phyloP scores from a whole-genome alignment of 225 moss, liverwort and hornwort genomes.

The Physcomitrellopsis africana region DNA sequence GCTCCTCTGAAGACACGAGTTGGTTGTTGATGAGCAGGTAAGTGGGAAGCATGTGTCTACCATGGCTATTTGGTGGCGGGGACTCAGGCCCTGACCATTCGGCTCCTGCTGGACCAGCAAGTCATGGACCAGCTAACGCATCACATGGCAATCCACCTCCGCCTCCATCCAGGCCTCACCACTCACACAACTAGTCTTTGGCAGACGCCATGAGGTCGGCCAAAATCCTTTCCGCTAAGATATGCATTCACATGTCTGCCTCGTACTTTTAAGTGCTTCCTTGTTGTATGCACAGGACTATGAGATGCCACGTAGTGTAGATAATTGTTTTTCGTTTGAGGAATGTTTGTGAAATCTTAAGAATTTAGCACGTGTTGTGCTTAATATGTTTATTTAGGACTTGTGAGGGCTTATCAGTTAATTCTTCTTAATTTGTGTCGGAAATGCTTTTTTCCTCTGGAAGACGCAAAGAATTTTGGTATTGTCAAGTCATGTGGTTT shows the following conservation, averaged over 20 bases:
- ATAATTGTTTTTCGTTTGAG: neutral
- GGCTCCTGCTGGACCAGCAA: slow-evolving; percentile 45
- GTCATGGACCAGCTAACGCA: slow-evolving; percentile 51
- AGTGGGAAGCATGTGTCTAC: slow-evolving; percentile 53
- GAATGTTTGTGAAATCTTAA: neutral
- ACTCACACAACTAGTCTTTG: slow-evolving; percentile 42
- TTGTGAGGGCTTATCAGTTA: neutral
- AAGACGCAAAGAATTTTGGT: neutral
- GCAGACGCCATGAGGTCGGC: slow-evolving; percentile 3
- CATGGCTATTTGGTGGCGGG: slow-evolving; percentile 61
- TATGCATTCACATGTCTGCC: slow-evolving; percentile 13
- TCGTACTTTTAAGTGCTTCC: neutral
- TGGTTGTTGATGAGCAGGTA: slow-evolving; percentile 14
- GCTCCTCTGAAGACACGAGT: neutral
- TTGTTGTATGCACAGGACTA: neutral
- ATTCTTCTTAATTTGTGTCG: neutral
- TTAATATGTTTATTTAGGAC: neutral
- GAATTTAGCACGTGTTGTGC: neutral
- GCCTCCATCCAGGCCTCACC: slow-evolving; percentile 59
- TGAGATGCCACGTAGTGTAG: too few relatives aligned
- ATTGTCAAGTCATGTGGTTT: neutral
- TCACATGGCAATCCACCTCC: slow-evolving; percentile 44
- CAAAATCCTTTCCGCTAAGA: neutral
- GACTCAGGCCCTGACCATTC: slow-evolving; percentile 57
- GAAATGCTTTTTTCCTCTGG: neutral